A percentile compares a stretch with the other conserved stretches of the same genome.
These are phyloP conservation scores for Penicillium soppii DNA, from an alignment of 495 filamentous ascomycete species.

Conservation along the genomic window DNA sequence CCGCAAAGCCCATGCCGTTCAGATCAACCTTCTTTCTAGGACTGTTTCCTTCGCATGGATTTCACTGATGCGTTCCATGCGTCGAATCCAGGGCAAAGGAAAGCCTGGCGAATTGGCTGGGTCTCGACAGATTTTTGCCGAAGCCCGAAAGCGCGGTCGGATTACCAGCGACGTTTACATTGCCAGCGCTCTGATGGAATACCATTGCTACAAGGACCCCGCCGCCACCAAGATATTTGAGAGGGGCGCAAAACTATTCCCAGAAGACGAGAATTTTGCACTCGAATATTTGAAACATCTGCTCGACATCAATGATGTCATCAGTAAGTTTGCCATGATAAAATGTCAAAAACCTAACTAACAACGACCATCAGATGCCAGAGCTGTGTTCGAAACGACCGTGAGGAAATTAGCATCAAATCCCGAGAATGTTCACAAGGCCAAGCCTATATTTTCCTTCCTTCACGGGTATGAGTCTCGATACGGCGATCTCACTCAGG, in stretches of 20 bases:
- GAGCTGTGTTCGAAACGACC: conserved; percentile 91
- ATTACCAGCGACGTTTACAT: conserved; percentile 93
- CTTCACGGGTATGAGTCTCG: conserved; percentile 94
- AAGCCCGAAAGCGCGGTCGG: conserved; percentile 80
- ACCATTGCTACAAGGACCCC: conserved; percentile 90
- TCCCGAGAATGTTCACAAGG: conserved; percentile 66
- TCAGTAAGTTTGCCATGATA: conserved; percentile 61
- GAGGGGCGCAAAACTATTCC: conserved; percentile 86
- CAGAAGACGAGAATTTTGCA: conserved; percentile 86
- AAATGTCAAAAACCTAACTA: conserved; percentile 8
- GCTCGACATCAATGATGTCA: conserved; percentile 84
- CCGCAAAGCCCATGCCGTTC: conserved; percentile 65
- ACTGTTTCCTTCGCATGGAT: conserved; percentile 92
- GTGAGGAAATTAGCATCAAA: conserved; percentile 75
- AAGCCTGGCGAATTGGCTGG: conserved; percentile 68
- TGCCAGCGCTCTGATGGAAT: conserved; percentile 86
- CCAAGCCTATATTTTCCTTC: conserved; percentile 81
- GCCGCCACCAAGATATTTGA: conserved; percentile 94
- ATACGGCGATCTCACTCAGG: conserved; percentile 85
- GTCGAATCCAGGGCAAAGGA: conserved; percentile 91
- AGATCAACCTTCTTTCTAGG: conserved; percentile 69
- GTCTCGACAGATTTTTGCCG: conserved; percentile 79
- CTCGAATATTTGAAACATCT: conserved; percentile 94
- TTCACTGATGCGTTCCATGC: conserved; percentile 87
- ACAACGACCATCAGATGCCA: conserved; percentile 64